Evolutionary conservation across 306 rosid species (phyloP).

Genomic region (Sphenostylis stenocarpa): DNA sequence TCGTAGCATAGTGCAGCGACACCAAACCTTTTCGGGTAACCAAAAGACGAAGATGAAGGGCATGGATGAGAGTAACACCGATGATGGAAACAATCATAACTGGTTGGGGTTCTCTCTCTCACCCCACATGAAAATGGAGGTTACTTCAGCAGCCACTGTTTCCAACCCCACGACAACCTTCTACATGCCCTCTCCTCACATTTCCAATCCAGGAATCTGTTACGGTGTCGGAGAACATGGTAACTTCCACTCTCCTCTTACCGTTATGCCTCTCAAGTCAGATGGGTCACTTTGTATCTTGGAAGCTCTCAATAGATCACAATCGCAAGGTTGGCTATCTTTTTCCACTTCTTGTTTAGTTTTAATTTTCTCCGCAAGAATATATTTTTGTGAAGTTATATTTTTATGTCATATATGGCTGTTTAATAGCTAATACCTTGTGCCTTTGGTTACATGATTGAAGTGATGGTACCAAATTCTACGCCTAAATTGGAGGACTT

Average conservation of each 20-base stretch:
- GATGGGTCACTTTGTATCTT: conserved; percentile 93
- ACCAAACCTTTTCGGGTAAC: conserved; percentile 30
- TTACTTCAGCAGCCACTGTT: conserved; percentile 28
- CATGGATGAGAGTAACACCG: conserved; percentile 51
- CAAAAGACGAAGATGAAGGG: conserved; percentile 59
- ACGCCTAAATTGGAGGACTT: conserved; percentile 94
- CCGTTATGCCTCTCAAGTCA: conserved; percentile 89
- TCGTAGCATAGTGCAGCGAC: conserved; percentile 12
- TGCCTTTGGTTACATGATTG: neutral
- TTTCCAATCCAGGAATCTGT: conserved; percentile 45
- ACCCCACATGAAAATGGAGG: conserved; percentile 82
- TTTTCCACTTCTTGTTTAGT: neutral
- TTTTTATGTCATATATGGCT: neutral
- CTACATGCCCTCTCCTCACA: conserved; percentile 49
- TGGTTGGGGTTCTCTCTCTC: conserved; percentile 98
- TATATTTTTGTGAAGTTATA: neutral
- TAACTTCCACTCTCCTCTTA: conserved; percentile 58
- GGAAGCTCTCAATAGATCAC: conserved; percentile 81
- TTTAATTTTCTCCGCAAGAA: neutral
- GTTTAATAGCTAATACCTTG: neutral
- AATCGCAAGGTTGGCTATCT: conserved; percentile 55
- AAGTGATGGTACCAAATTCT: conserved; percentile 65
- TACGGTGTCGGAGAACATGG: conserved; percentile 55
- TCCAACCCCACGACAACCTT: conserved; percentile 44
- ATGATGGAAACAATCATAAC: conserved; percentile 47